Conservation (phyloP, 306 rosid genomes). For the Urtica urens region DNA sequence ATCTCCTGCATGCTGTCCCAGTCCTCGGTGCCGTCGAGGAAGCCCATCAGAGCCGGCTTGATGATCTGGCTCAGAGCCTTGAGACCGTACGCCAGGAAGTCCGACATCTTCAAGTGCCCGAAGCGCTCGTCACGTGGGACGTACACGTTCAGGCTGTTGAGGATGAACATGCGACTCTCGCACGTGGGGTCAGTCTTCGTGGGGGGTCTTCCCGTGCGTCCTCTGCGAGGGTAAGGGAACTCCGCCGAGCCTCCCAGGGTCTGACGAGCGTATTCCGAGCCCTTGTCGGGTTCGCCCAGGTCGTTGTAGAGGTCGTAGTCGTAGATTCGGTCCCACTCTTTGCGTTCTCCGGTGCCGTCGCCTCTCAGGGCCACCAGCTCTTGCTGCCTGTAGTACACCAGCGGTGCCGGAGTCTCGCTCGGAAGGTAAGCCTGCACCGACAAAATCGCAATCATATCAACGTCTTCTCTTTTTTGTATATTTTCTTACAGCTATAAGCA, state of each 20-base stretch:
- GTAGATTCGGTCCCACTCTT: slow-evolving; percentile 70
- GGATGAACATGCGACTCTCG: slow-evolving; percentile 43
- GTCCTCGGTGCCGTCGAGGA: slow-evolving; percentile 37
- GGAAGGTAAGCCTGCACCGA: slow-evolving; percentile 56
- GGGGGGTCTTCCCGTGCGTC: slow-evolving; percentile 60
- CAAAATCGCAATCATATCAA: too few species aligned
- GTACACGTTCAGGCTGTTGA: slow-evolving; percentile 44
- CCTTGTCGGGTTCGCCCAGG: slow-evolving; percentile 44
- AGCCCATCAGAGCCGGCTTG: slow-evolving; percentile 42
- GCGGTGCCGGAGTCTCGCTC: slow-evolving; percentile 57
- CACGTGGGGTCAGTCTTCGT: slow-evolving; percentile 34
- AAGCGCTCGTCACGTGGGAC: slow-evolving; percentile 86
- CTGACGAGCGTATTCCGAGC: slow-evolving; percentile 37
- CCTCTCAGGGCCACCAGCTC: slow-evolving; percentile 63
- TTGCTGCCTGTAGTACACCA: slow-evolving; percentile 48
- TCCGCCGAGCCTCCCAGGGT: slow-evolving; percentile 59
- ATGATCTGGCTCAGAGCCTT: slow-evolving; percentile 48
- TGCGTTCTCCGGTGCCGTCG: slow-evolving; percentile 36
- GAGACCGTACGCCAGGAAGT: slow-evolving; percentile 55
- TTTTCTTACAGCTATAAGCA: too few species aligned
- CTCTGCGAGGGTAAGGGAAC: slow-evolving; percentile 76
- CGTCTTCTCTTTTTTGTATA: too few species aligned
- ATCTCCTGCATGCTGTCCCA: slow-evolving; percentile 54
- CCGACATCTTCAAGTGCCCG: slow-evolving; percentile 68
- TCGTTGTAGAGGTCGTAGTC: slow-evolving; percentile 72